Conservation (phyloP, 305 asterid species). For the Rubia occidens region DNA sequence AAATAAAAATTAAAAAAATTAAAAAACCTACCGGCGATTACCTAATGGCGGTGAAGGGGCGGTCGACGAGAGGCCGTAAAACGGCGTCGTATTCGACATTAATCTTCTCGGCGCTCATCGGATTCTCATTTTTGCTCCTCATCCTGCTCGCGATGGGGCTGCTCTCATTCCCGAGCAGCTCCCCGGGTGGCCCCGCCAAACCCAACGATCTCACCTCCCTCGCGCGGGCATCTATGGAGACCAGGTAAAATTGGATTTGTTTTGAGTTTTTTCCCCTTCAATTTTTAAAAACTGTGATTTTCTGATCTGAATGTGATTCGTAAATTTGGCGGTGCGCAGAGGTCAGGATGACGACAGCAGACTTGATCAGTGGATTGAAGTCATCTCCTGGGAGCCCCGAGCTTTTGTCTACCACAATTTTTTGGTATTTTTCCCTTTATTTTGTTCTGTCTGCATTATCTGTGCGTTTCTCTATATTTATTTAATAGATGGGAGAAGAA, state of each 20-base stretch:
- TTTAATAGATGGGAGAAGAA: not conserved
- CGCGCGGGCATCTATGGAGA: constrained; percentile 40
- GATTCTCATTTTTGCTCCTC: too few relatives aligned
- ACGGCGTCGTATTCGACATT: constrained; percentile 38
- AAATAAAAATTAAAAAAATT: too few relatives aligned
- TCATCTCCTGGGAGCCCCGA: not conserved
- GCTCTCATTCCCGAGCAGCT: constrained; percentile 42
- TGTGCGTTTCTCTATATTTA: not conserved
- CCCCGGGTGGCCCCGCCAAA: constrained; percentile 23
- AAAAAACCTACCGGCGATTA: not conserved
- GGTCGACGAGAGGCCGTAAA: constrained; percentile 44
- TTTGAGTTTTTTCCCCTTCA: not conserved
- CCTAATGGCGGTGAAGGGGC: constrained; percentile 62
- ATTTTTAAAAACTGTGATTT: not conserved
- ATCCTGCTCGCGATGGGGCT: constrained; percentile 23
- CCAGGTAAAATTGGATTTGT: constrained; percentile 28
- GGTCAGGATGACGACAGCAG: too few relatives aligned
- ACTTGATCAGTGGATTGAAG: not conserved
- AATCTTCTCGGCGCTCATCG: too few relatives aligned
- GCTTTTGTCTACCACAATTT: not conserved
- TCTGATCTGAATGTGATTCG: constrained; percentile 8
- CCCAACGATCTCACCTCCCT: constrained; percentile 65
- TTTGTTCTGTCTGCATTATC: not conserved
- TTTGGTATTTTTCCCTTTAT: not conserved
- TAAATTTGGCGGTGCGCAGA: too few relatives aligned